Evolutionary conservation across 140 eudicot species (phyloP).

Genomic region (Ambrosia hybrid): DNA sequence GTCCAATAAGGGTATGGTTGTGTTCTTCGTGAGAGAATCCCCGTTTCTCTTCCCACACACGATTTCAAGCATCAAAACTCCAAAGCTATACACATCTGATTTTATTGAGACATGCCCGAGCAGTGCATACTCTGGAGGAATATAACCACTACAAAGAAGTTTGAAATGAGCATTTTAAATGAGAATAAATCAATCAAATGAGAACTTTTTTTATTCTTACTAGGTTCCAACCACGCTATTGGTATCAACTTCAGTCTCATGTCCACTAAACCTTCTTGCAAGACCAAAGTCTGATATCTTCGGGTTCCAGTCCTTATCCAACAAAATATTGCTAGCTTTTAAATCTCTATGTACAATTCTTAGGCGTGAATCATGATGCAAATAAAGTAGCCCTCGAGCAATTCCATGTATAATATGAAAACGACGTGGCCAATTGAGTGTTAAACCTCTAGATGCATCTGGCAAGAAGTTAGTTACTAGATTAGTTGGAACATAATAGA

Average conservation of each 20-base stretch:
- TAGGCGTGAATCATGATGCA: constrained; percentile 37
- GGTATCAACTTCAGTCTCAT: constrained; percentile 7
- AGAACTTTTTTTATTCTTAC: constrained; percentile 9
- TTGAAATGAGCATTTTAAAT: constrained; percentile 5
- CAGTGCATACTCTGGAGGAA: constrained; percentile 29
- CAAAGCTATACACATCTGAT: constrained; percentile 36
- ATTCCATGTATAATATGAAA: constrained; percentile 27
- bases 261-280: constrained; percentile 32
- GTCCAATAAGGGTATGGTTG: constrained; percentile 31
- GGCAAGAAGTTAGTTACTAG: background rate
- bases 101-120: constrained; percentile 27
- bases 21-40: constrained; percentile 31
- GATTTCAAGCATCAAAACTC: constrained; percentile 34
- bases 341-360: constrained; percentile 33
- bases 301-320: constrained; percentile 36
- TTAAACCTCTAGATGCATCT: background rate
- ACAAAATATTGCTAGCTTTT: constrained; percentile 30
- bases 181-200: background rate
- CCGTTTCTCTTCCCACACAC: constrained; percentile 36
- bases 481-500: background rate
- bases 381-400: constrained; percentile 34
- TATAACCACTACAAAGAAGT: constrained; percentile 23
- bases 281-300: constrained; percentile 38
- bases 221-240: constrained; percentile 27
- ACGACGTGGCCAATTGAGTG: constrained; percentile 28